Evolutionary conservation across 1,284 basidiomycete species (phyloP).

Genomic region (Ceratobasidium sp.): DNA sequence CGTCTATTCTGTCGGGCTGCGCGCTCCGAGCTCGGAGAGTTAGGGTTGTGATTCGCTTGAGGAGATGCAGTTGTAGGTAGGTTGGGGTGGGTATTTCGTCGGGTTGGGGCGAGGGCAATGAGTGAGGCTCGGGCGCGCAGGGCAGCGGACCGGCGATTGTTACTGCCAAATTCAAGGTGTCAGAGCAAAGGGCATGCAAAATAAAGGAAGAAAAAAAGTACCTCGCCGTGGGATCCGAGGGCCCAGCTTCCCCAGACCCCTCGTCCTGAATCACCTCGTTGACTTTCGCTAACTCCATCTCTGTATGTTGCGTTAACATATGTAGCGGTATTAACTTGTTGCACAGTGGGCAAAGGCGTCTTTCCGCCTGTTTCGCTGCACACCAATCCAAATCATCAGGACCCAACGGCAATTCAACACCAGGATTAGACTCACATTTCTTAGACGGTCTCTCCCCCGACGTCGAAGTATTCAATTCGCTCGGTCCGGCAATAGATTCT

Average conservation of each 20-base stretch:
- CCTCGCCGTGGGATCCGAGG: constrained; percentile 57
- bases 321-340: constrained; percentile 74
- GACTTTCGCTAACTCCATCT: constrained; percentile 71
- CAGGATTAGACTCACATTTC: constrained; percentile 21
- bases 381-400: not conserved
- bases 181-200: constrained; percentile 41
- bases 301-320: constrained; percentile 68
- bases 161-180: constrained; percentile 52
- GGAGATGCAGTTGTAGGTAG: constrained; percentile 51
- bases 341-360: constrained; percentile 75
- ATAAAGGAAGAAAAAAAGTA: constrained; percentile 50
- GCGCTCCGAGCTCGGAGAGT: constrained; percentile 65
- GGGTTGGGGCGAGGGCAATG: constrained; percentile 53
- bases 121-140: constrained; percentile 69
- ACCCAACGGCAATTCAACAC: not conserved
- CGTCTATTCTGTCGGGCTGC: constrained; percentile 70
- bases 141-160: constrained; percentile 68
- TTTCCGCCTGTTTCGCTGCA: constrained; percentile 70
- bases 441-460: constrained; percentile 20
- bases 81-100: constrained; percentile 29
- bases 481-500: constrained; percentile 7
- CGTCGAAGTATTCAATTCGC: not conserved
- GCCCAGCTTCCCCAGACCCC: constrained; percentile 61
- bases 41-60: constrained; percentile 65
- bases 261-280: constrained; percentile 67